Evolutionary conservation across 2,329 filamentous ascomycete genomes (phyloP).

Genomic region (Exophiala aquamarina): DNA sequence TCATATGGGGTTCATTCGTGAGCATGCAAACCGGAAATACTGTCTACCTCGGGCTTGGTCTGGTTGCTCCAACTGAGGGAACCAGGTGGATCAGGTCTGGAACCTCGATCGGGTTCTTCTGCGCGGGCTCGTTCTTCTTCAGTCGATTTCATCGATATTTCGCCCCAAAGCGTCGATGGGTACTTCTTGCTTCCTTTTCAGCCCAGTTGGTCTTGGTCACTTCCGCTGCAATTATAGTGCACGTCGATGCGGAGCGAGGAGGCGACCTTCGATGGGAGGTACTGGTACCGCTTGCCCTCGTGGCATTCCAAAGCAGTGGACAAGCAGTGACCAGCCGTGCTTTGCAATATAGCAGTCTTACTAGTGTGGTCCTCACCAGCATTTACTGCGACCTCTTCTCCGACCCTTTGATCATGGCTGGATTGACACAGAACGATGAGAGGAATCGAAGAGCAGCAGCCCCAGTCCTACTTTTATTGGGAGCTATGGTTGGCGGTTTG

Average conservation of each 20-base stretch:
- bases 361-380: slow-evolving; percentile 77
- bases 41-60: slow-evolving; percentile 73
- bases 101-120: slow-evolving; percentile 70
- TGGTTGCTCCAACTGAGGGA: slow-evolving; percentile 56
- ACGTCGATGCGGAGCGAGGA: slow-evolving; percentile 42
- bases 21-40: slow-evolving; percentile 88
- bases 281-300: slow-evolving; percentile 64
- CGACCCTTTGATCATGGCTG: slow-evolving; percentile 52
- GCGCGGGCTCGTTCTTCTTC: slow-evolving; percentile 70
- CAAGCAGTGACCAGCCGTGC: slow-evolving; percentile 74
- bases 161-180: slow-evolving; percentile 63
- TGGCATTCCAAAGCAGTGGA: slow-evolving; percentile 75
- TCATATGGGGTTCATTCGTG: slow-evolving; percentile 77
- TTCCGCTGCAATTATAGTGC: slow-evolving; percentile 35
- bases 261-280: slow-evolving; percentile 57
- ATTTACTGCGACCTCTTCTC: slow-evolving; percentile 80
- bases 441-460: slow-evolving; percentile 54
- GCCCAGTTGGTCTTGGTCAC: slow-evolving; percentile 48
- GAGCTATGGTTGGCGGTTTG: slow-evolving; percentile 55
- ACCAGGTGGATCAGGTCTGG: slow-evolving; percentile 70
- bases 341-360: slow-evolving; percentile 68
- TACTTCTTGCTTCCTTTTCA: slow-evolving; percentile 61
- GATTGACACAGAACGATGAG: slow-evolving; percentile 47
- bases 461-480: slow-evolving; percentile 52
- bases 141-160: slow-evolving; percentile 65